These are phyloP conservation scores for Microsporum audouinii DNA, from an alignment of 2,329 filamentous ascomycete genomes.

Conservation along the genomic window DNA sequence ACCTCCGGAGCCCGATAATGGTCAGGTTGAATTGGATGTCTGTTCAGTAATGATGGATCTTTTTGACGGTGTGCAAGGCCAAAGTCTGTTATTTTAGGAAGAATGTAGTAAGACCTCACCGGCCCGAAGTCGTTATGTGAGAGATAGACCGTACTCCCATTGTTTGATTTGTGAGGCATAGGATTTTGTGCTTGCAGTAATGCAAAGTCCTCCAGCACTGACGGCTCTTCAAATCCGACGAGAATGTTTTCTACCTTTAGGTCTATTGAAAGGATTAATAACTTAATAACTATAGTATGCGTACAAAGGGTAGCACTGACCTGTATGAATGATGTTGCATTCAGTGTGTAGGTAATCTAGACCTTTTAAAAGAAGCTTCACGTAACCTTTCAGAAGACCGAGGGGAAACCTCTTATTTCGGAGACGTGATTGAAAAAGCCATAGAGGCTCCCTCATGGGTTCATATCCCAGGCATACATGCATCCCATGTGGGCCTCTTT, in stretches of 20 bases:
- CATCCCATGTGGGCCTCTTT: slow-evolving; percentile 20
- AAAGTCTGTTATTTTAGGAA: slow-evolving; percentile 12
- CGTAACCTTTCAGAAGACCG: slow-evolving; percentile 23
- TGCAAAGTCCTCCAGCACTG: slow-evolving; percentile 11
- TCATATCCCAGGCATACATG: slow-evolving; percentile 30
- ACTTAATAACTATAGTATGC: not conserved
- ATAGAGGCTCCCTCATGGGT: slow-evolving; percentile 28
- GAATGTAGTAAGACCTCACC: not conserved
- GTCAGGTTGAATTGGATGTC: slow-evolving; percentile 26
- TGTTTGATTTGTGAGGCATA: slow-evolving; percentile 22
- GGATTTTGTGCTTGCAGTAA: slow-evolving; percentile 20
- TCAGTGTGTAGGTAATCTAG: slow-evolving; percentile 36
- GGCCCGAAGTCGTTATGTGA: slow-evolving; percentile 6
- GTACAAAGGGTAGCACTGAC: slow-evolving; percentile 15
- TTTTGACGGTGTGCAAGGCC: not conserved
- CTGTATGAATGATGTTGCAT: slow-evolving; percentile 34
- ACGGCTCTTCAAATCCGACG: slow-evolving; percentile 21
- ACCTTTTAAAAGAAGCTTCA: slow-evolving; percentile 28
- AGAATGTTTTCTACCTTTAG: slow-evolving; percentile 36
- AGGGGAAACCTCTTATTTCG: slow-evolving; percentile 19
- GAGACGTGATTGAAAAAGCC: slow-evolving; percentile 21
- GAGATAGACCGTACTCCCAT: slow-evolving; percentile 2
- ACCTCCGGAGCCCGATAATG: slow-evolving; percentile 32
- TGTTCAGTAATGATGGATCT: not conserved
- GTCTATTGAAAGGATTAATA: slow-evolving; percentile 18